Percentiles rank a stretch among this genome's conserved stretches.
Evolutionary conservation across 805 yeast species (phyloP).

Genomic region (Priceomyces medius): DNA sequence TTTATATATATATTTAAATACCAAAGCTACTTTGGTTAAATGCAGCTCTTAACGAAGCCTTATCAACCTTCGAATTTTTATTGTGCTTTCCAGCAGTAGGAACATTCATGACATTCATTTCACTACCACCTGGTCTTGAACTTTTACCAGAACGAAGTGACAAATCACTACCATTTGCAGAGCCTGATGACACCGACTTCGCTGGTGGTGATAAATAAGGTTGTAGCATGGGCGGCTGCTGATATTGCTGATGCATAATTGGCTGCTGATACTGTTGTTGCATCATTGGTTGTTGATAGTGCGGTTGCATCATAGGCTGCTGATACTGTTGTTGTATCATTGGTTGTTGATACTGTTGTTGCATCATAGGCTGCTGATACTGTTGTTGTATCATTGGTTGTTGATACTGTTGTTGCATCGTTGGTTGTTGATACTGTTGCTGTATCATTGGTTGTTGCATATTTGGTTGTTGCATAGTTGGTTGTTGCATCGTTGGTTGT

Average conservation of each 20-base stretch:
- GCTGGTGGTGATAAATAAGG: constrained; percentile 3
- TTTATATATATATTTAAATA: constrained; percentile 37
- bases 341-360: constrained; percentile 3
- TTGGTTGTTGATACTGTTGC: constrained; percentile 3
- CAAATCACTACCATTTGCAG: constrained; percentile 6
- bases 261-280: constrained; percentile 5
- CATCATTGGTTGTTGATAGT: constrained; percentile 3
- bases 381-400: constrained; percentile 6
- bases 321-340: constrained; percentile 1
- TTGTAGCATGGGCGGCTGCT: not conserved
- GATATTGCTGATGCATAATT: constrained; percentile 1
- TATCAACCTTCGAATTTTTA: constrained; percentile 46
- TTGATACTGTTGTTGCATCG: constrained; percentile 2
- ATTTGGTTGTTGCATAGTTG: not conserved
- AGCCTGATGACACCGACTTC: not conserved
- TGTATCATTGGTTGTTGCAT: constrained; percentile 3
- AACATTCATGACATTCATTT: constrained; percentile 44
- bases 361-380: constrained; percentile 2
- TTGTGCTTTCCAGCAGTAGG: constrained; percentile 41
- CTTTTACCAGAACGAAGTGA: not conserved
- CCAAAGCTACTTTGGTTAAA: constrained; percentile 69
- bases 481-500: not conserved
- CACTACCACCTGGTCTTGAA: constrained; percentile 34
- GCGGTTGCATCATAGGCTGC: constrained; percentile 1
- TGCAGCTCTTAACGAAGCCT: constrained; percentile 61